Conservation (phyloP, 176 grass and related monocot species). For the Lolium multiflorum region DNA sequence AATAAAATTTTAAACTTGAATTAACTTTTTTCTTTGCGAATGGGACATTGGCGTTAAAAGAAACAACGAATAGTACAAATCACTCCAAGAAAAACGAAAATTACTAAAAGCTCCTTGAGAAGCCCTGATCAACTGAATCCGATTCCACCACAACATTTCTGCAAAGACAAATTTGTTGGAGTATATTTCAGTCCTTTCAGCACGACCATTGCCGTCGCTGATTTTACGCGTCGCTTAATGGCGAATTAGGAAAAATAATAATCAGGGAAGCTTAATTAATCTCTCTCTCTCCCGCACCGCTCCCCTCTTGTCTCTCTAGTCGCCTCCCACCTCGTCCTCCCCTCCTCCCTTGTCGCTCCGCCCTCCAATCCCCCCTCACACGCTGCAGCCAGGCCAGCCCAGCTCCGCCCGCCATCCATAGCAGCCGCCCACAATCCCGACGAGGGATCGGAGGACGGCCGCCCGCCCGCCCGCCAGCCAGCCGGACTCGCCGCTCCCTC, state of each 20-base stretch:
- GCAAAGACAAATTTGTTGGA: too few relatives aligned
- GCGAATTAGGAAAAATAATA: slow-evolving; percentile 30
- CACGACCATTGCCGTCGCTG: too few relatives aligned
- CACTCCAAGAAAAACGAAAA: too few relatives aligned
- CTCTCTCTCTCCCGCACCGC: slow-evolving; percentile 1
- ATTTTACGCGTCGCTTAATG: background rate
- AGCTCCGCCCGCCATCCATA: slow-evolving; percentile 22
- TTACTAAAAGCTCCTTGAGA: too few relatives aligned
- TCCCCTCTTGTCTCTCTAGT: slow-evolving; percentile 29
- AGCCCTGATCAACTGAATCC: too few relatives aligned
- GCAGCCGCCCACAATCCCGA: slow-evolving; percentile 41
- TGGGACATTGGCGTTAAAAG: too few relatives aligned
- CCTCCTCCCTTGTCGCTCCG: slow-evolving; percentile 27
- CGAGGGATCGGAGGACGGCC: slow-evolving; percentile 51
- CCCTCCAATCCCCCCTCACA: slow-evolving; percentile 38
- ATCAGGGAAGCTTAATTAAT: slow-evolving; percentile 14
- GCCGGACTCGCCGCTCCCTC: background rate
- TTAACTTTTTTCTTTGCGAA: too few relatives aligned
- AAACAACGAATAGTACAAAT: too few relatives aligned
- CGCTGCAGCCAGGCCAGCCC: slow-evolving; percentile 1
- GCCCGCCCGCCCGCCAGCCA: background rate
- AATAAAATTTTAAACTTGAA: too few relatives aligned
- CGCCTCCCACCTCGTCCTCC: slow-evolving; percentile 45
- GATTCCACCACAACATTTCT: too few relatives aligned
- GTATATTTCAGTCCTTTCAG: too few relatives aligned